Evolutionary conservation across 2,329 filamentous ascomycete species (phyloP), one percentile per base, ranked within the genome.

Genomic region (Aureobasidium sp.): DNA sequence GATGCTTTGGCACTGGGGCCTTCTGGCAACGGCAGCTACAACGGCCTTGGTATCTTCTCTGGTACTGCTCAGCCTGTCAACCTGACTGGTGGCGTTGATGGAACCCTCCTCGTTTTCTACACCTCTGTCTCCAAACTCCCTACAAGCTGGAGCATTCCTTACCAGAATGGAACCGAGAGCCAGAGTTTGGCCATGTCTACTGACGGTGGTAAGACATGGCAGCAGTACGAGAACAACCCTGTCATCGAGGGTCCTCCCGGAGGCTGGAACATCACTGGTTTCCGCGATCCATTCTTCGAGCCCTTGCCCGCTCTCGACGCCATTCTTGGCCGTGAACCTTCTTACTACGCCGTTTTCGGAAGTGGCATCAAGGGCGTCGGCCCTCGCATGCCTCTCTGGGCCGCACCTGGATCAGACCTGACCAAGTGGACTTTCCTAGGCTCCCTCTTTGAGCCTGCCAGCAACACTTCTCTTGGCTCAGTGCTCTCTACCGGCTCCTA

Each of bases 1-100:
- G 69, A 76, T 39, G 68, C 79, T 62, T 51, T 75, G 65, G 66
- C 72, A 62, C 25, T 80, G 8, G 74, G 72, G 5, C 76, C 77
- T 8, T 72, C 73, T 15, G 76, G 75, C 61, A 71, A 73, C 61
- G 73, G 72, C 44, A 70, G 72, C 8, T 82, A 83, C 66, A 78
- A 83, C 62, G 73, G 77, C 1, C 72, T 82, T 14, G 81, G 81
- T 0, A 78, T 82, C 36, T 83, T 83, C 68, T 80, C 77, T 5
- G 81, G 81, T 3, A 80, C 78, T 41, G 74, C 76, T 4, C 76
- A 78, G 64, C 77, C 81, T 1, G 77, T 80, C 8, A 81, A 81
- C 14, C 68, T 79, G 0, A 66, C 75, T 4, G 80, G 79, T 36
- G 74, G 79, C 62, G 67, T 73, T 42, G 74, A 80, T 64, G 78